Base-by-base conservation (phyloP, 176 grass and related monocot genomes). In the Oryza longistaminata region DNA sequence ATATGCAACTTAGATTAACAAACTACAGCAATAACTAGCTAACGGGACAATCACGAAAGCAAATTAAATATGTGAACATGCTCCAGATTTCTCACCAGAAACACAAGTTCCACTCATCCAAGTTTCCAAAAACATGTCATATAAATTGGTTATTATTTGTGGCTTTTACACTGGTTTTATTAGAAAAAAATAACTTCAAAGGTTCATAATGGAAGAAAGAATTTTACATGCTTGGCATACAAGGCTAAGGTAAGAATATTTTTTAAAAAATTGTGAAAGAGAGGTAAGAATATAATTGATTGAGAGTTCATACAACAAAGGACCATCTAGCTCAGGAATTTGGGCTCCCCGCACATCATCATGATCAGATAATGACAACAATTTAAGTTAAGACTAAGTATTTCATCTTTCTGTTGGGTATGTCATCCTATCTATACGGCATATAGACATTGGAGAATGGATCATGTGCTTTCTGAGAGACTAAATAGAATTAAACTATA, bases 401-500 rank as follows among this genome's bases (percentile, higher is more conserved):
- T 19, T 81, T n/a, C n/a, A 11, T 21, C 13, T 85, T 73, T 58
- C 53, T 21, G 71, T 85, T 27, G 16, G 0, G 34, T 53, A 29
- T 83, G 61, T 37, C 40, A 34, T 55, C 60, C 15, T 49, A 43
- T 27, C 50, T 40, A 42, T 46, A 64, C 11, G 17, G 58, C 52
- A 3, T 50, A 76, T 43, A 71, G 29, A 42, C 9, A 6, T 9
- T 53, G 33, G 39, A 67, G 1, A 61, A 77, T 70, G 22, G 33
- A 44, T 40, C 33, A 85, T 13, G 34, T n/a, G 22, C 55, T 88
- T 73, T 44, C 35, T 53, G 13, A 43, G 42, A 43, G 9, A 72
- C 69, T 52, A 29, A 66, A 74, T 34, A 62, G 24, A 65, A 77
- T n/a, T 62, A n/a, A 90, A 84, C 48, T 35, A 84, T 76, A 6